Base-by-base conservation (phyloP, 2,329 filamentous ascomycete genomes). In the Plectosphaerella plurivora region DNA sequence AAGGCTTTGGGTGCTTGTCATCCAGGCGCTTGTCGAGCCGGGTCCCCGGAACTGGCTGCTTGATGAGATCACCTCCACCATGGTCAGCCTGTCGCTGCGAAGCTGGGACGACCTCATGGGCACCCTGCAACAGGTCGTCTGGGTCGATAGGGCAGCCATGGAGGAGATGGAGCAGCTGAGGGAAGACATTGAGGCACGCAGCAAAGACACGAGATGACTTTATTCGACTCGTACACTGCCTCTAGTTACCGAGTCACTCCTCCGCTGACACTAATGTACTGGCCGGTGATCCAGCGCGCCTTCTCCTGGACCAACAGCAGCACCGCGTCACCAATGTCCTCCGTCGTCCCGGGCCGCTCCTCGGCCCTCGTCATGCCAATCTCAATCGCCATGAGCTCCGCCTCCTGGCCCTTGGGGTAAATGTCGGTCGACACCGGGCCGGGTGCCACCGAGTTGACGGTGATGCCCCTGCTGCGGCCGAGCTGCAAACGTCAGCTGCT, bases 361-460 rank as follows among this genome's bases (percentile, higher is more conserved):
- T 49, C 53, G 20, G 51, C 59, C 56, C 14, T 65, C 55, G 16
- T 55, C 20, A 39, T 54, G 49, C 53, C 68, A 47, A 78, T 68
- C 3, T 61, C 62, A 53, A 54, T 45, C 14, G 44, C 45, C 5
- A 57, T 56, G 3, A 68, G 35, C 9, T 60, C 60, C 2, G 58
- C 50, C 18, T 55, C 59, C 0, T 54, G 39, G 0, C 53, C 78
- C 58, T 71, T 63, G 51, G 74, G 70, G 61, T 84, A 84, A 33
- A 84, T 62, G 5, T 82, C 79, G 0, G 81, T 83, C 0, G 64
- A 75, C 0, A 78, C 84, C 1, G 81, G 79, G 0, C 68, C 68
- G 2, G 66, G 68, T 5, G 64, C 66, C 2, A 70, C 61, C 9
- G 71, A 71, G 51, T 76, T 76, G 53, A 76, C 72, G 4, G 65